Conservation (phyloP, 192 early-diverging fungal genomes). For the Dimargaris cristalligena region DNA sequence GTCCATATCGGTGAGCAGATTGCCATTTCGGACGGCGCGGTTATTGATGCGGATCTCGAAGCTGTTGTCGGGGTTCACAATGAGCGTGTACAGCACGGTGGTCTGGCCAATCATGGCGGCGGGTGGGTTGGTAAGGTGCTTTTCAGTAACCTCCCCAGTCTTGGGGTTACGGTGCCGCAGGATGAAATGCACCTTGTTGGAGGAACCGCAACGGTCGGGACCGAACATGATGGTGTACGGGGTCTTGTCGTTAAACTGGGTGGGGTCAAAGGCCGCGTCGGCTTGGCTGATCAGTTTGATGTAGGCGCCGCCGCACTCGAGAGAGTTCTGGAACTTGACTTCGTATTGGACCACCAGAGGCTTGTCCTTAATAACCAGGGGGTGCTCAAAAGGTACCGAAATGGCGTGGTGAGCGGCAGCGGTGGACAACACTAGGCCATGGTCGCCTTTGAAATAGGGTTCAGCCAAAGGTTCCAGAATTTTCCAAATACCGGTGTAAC, state of each 20-base stretch:
- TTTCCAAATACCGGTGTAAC: constrained; percentile 58
- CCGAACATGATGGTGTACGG: constrained; percentile 90
- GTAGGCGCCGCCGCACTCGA: constrained; percentile 84
- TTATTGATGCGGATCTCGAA: constrained; percentile 67
- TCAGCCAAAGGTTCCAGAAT: constrained; percentile 49
- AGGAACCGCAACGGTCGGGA: constrained; percentile 75
- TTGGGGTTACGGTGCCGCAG: constrained; percentile 79
- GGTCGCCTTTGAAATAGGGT: constrained; percentile 45
- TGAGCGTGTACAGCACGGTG: constrained; percentile 67
- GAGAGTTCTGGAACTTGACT: constrained; percentile 52
- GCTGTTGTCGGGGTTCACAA: constrained; percentile 64
- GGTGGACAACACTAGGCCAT: constrained; percentile 63
- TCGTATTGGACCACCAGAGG: constrained; percentile 75
- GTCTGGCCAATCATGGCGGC: constrained; percentile 43
- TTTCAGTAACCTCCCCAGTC: constrained; percentile 67
- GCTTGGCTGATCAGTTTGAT: constrained; percentile 60
- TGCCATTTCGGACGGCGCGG: constrained; percentile 41
- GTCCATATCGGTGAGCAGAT: constrained; percentile 56
- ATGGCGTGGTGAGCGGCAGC: constrained; percentile 78
- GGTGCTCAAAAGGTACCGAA: constrained; percentile 46
- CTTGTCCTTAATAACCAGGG: constrained; percentile 55
- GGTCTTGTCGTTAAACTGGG: constrained; percentile 60
- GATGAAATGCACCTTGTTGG: constrained; percentile 88
- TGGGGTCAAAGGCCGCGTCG: constrained; percentile 33
- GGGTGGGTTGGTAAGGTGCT: constrained; percentile 59